Evolutionary conservation across 2,329 filamentous ascomycete species (phyloP).

Genomic region (Parafenestella ontariensis): DNA sequence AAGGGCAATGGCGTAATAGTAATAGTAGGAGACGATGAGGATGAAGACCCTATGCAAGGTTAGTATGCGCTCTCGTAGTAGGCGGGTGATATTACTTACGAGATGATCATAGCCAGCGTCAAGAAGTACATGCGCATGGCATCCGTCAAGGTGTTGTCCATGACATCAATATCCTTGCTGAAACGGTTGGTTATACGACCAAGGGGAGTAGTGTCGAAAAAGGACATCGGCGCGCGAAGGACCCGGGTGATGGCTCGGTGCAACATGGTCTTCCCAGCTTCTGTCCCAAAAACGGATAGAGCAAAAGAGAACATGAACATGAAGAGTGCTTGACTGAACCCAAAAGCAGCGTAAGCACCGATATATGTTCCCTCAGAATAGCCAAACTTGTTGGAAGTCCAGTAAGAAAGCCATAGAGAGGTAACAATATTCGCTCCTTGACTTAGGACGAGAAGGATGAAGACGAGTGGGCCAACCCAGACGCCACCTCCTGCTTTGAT

Average conservation of each 20-base stretch:
- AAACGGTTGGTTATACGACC: constrained; percentile 97
- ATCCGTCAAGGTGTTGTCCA: constrained; percentile 92
- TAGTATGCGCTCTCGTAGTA: not conserved
- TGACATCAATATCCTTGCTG: constrained; percentile 91
- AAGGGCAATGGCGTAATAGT: constrained; percentile 80
- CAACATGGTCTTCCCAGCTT: constrained; percentile 81
- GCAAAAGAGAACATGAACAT: constrained; percentile 81
- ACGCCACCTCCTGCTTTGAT: constrained; percentile 76
- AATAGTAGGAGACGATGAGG: constrained; percentile 93
- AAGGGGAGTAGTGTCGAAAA: constrained; percentile 96
- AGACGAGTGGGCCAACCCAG: constrained; percentile 69
- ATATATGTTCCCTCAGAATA: constrained; percentile 75
- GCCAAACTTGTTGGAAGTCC: constrained; percentile 81
- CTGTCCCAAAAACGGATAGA: constrained; percentile 81
- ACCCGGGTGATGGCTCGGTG: constrained; percentile 80
- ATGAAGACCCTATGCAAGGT: constrained; percentile 70
- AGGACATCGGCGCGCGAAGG: constrained; percentile 75
- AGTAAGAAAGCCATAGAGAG: constrained; percentile 91
- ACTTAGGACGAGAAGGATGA: constrained; percentile 71
- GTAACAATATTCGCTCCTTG: constrained; percentile 88
- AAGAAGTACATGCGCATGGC: constrained; percentile 92
- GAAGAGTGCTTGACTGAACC: constrained; percentile 38
- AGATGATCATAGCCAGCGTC: constrained; percentile 80
- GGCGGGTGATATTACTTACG: constrained; percentile 16
- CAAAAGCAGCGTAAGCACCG: constrained; percentile 52